Evolutionary conservation across 306 rosid species (phyloP).

Genomic region (Crotalaria pallida): DNA sequence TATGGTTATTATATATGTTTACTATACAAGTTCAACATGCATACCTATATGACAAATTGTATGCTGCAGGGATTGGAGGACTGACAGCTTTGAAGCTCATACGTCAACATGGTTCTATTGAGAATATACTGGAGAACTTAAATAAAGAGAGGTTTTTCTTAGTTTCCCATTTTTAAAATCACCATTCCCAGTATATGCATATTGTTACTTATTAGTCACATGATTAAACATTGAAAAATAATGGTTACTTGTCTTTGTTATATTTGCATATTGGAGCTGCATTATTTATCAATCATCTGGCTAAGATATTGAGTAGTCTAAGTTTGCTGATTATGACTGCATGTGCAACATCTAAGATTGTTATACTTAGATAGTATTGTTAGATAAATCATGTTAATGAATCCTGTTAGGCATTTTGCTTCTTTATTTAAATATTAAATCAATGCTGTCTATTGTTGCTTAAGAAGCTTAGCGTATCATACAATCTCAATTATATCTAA

Average conservation of each 20-base stretch:
- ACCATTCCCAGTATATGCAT: not conserved
- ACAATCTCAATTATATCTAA: not conserved
- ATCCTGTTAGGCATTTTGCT: not conserved
- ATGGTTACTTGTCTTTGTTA: constrained; percentile 11
- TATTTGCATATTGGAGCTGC: constrained; percentile 1
- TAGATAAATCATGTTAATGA: not conserved
- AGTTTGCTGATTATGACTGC: constrained; percentile 1
- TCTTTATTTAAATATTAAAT: not conserved
- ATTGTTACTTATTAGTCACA: not conserved
- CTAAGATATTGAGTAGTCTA: constrained; percentile 3
- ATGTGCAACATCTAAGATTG: not conserved
- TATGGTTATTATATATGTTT: not conserved
- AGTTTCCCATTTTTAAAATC: constrained; percentile 1
- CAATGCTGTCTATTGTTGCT: not conserved
- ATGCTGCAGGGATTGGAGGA: constrained; percentile 87
- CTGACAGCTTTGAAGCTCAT: constrained; percentile 89
- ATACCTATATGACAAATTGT: constrained; percentile 7
- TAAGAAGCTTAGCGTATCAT: not conserved
- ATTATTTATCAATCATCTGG: not conserved
- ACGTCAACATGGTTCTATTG: constrained; percentile 92
- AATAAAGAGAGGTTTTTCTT: constrained; percentile 74
- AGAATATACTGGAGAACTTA: constrained; percentile 74
- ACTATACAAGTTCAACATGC: not conserved
- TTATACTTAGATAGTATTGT: not conserved
- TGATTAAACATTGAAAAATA: not conserved